phyloP scores from a whole-genome alignment of 768 basidiomycete genomes.

The Vararia minispora region DNA sequence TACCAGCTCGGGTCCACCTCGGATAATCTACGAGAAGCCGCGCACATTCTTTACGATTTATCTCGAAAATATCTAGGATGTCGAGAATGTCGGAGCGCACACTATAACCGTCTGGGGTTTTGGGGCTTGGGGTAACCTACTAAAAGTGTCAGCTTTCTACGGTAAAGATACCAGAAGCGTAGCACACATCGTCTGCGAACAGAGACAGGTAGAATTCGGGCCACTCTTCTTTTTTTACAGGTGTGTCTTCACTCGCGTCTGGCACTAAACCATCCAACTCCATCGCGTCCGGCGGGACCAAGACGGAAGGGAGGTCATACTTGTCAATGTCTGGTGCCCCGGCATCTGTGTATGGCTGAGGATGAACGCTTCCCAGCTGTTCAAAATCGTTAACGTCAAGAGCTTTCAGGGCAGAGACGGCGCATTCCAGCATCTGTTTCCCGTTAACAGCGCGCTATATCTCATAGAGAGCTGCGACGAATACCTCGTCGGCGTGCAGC shows the following conservation, averaged over 20 bases:
- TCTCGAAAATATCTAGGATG: slow-evolving; percentile 80
- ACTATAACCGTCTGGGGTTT: slow-evolving; percentile 66
- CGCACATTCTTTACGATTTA: slow-evolving; percentile 94
- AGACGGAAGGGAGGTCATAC: slow-evolving; percentile 64
- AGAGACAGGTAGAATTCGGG: slow-evolving; percentile 58
- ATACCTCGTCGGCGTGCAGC: slow-evolving; percentile 55
- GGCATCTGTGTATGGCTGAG: slow-evolving; percentile 52
- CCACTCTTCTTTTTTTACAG: slow-evolving; percentile 76
- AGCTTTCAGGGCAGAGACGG: slow-evolving; percentile 48
- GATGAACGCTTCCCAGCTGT: slow-evolving; percentile 43
- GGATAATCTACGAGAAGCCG: slow-evolving; percentile 77
- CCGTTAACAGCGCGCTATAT: neutral
- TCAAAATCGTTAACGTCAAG: slow-evolving; percentile 53
- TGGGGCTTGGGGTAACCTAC: slow-evolving; percentile 69
- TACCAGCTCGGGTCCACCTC: slow-evolving; percentile 71
- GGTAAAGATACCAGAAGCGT: neutral
- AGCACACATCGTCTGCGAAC: slow-evolving; percentile 46
- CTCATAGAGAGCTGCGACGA: slow-evolving; percentile 6
- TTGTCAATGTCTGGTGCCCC: slow-evolving; percentile 32
- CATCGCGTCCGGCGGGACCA: slow-evolving; percentile 82
- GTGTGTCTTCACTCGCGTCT: slow-evolving; percentile 60
- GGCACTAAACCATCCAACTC: slow-evolving; percentile 64
- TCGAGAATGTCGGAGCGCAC: slow-evolving; percentile 68
- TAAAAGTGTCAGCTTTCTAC: neutral
- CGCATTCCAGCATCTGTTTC: slow-evolving; percentile 60